Evolutionary conservation across 2,329 filamentous ascomycete genomes (phyloP).

Genomic region (Talaromyces sp.): DNA sequence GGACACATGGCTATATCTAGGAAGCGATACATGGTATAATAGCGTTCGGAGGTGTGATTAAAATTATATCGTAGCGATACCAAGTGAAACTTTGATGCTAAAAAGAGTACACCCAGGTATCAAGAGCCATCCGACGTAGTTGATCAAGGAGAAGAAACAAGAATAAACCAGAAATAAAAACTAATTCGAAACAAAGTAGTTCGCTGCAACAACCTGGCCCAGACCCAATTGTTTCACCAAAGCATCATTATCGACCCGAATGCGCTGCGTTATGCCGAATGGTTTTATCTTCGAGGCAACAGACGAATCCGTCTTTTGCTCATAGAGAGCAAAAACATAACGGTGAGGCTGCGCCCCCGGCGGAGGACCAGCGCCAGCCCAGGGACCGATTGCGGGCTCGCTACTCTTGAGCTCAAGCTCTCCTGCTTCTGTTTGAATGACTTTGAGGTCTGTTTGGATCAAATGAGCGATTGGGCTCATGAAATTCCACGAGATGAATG

Average conservation of each 20-base stretch:
- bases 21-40: too few species aligned
- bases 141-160: too few species aligned
- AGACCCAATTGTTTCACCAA: conserved; percentile 11
- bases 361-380: conserved; percentile 9
- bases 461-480: conserved; percentile 50
- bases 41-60: too few species aligned
- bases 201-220: not conserved
- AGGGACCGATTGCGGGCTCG: not conserved
- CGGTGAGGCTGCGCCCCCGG: conserved; percentile 13
- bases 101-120: too few species aligned
- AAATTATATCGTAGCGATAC: too few species aligned
- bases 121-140: too few species aligned
- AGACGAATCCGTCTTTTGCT: not conserved
- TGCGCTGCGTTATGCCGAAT: not conserved
- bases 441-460: conserved; percentile 41
- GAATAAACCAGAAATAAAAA: not conserved
- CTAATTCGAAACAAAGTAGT: conserved; percentile 1
- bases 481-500: conserved; percentile 38
- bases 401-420: conserved; percentile 2
- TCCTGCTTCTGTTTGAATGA: not conserved
- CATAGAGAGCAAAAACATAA: conserved; percentile 13
- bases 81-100: too few species aligned
- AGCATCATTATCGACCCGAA: conserved; percentile 4
- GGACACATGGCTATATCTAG: too few species aligned
- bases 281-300: conserved; percentile 2